Evolutionary conservation across 2,329 filamentous ascomycete species (phyloP), one percentile per base, ranked within the genome.

Genomic region (Hymenotorrendiella dingleyae): DNA sequence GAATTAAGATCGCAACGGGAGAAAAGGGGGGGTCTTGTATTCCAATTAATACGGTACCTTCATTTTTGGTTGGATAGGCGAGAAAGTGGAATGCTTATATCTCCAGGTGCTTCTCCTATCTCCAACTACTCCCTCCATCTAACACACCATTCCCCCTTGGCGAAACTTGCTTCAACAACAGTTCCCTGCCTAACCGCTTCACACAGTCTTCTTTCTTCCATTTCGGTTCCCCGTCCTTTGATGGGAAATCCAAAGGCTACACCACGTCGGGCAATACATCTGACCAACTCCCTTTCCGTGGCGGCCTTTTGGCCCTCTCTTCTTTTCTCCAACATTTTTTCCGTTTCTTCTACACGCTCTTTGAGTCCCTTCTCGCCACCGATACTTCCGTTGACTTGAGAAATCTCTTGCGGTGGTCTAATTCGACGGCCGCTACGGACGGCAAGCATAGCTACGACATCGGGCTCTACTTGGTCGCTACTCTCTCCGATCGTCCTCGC

Each of bases 71-170:
- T n/a, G n/a, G n/a, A n/a, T n/a, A n/a, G n/a, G n/a, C n/a, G n/a
- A n/a, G n/a, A n/a, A n/a, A n/a, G n/a, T n/a, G n/a, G n/a, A n/a
- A n/a, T n/a, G n/a, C n/a, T n/a, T n/a, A n/a, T n/a, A n/a, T n/a
- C n/a, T n/a, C n/a, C n/a, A n/a, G n/a, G n/a, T n/a, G n/a, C n/a
- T n/a, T n/a, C n/a, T n/a, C n/a, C n/a, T n/a, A n/a, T n/a, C n/a
- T 14, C 4, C 9, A 21, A 4, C 16, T 36, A 40, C 30, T 78
- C 74, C 46, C 76, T 66, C 75, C 75, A 80, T 46, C 74, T 57
- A 9, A 80, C 67, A 0, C 66, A 67, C 76, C 75, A 81, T 34
- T 80, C 70, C 0, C 76, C 76, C 50, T 80, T 82, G 0, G 76
- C 76, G 58, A 73, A 81, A 44, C 72, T 75, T 3, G 74, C 69